These are phyloP conservation scores for Saitoella complicata DNA, from an alignment of 805 yeast species.

Conservation along the genomic window DNA sequence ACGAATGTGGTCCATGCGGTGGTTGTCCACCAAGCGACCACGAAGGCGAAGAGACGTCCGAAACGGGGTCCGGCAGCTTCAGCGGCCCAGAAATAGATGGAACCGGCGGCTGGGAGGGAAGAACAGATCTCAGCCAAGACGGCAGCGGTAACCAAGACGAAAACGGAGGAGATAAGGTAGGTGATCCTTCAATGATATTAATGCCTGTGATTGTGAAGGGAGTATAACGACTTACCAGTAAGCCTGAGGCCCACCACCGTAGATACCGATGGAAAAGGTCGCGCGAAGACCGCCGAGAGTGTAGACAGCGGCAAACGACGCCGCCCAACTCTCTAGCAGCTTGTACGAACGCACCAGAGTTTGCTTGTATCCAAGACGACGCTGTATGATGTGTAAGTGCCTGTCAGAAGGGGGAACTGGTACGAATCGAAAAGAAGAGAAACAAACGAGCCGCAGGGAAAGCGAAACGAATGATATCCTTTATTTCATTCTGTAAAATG, in stretches of 20 bases:
- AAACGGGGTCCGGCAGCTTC: conserved; percentile 4
- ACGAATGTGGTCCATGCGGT: conserved; percentile 14
- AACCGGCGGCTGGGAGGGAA: conserved; percentile 53
- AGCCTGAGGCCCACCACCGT: not conserved
- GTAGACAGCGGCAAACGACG: conserved; percentile 27
- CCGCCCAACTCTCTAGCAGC: conserved; percentile 1
- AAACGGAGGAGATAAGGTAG: not conserved
- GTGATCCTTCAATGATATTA: not conserved
- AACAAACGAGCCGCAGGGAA: too few relatives aligned
- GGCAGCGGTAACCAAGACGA: not conserved
- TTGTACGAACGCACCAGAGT: not conserved
- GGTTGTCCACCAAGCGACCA: conserved; percentile 14
- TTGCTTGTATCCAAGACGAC: not conserved
- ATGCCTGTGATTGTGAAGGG: not conserved
- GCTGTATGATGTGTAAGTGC: too few relatives aligned
- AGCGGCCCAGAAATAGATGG: conserved; percentile 55
- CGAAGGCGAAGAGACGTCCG: conserved; percentile 12
- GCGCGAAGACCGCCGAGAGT: conserved; percentile 33
- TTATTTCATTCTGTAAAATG: too few relatives aligned
- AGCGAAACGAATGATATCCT: too few relatives aligned
- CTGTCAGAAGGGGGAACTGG: too few relatives aligned
- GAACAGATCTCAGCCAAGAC: conserved; percentile 46
- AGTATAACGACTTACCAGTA: not conserved
- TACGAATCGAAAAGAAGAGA: too few relatives aligned
- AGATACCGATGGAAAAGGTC: conserved; percentile 27